A percentile compares a stretch with the other conserved stretches of the same genome.
These are phyloP conservation scores for Beauveria asiatica DNA, from an alignment of 2,329 filamentous ascomycete species.

Conservation along the genomic window DNA sequence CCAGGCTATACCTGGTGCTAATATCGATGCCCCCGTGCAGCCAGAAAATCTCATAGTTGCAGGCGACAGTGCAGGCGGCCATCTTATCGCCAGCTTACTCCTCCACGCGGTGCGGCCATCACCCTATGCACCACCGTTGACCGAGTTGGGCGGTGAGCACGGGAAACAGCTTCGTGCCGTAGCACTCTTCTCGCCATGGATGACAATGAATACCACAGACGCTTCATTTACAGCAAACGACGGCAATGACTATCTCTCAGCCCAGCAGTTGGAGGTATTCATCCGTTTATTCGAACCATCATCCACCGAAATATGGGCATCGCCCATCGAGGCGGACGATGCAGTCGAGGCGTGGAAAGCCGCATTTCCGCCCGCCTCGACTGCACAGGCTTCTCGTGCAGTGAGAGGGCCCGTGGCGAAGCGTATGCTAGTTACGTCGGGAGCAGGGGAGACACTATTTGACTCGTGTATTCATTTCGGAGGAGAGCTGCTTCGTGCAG, in stretches of 20 bases:
- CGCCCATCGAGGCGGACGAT: neutral
- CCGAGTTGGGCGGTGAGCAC: neutral
- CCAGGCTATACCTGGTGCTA: neutral
- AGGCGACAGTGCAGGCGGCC: neutral
- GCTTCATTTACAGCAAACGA: neutral
- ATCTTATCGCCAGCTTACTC: neutral
- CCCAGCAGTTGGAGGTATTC: neutral
- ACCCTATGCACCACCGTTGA: neutral
- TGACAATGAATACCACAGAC: neutral
- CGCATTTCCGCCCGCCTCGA: neutral
- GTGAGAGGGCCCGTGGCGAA: neutral
- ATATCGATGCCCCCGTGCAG: neutral
- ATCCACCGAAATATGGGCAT: neutral
- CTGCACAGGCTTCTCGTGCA: neutral
- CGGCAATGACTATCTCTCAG: neutral
- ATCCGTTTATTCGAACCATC: neutral
- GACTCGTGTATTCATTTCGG: neutral
- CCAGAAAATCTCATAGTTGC: neutral
- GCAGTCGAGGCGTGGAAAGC: neutral
- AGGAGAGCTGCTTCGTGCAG: neutral
- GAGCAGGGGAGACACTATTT: neutral
- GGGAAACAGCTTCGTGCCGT: neutral
- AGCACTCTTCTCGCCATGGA: neutral
- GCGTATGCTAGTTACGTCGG: neutral
- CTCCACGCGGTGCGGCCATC: neutral